These are phyloP conservation scores for Podospora pseudocomata DNA, from an alignment of 495 filamentous ascomycete genomes.

Conservation along the genomic window DNA sequence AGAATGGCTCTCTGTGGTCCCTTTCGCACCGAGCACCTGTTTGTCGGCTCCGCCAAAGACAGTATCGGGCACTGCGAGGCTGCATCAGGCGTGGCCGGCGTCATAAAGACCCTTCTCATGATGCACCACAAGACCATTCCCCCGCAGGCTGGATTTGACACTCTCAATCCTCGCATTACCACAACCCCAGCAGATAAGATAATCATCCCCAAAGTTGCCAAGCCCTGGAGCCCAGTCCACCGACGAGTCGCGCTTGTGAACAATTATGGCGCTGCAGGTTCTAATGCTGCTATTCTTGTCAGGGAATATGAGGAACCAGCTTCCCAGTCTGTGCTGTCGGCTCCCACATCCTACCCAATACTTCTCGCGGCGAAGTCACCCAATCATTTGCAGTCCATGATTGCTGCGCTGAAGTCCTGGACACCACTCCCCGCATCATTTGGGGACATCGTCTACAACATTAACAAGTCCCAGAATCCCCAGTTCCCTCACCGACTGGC, in stretches of 20 bases:
- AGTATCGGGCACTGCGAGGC: slow-evolving; percentile 57
- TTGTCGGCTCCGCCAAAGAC: slow-evolving; percentile 54
- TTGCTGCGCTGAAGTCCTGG: not conserved
- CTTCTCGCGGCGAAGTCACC: not conserved
- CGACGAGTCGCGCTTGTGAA: slow-evolving; percentile 48
- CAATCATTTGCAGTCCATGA: not conserved
- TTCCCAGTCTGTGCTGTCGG: not conserved
- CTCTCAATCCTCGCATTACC: slow-evolving; percentile 44
- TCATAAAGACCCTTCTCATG: slow-evolving; percentile 49
- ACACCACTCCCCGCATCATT: not conserved
- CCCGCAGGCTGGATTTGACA: slow-evolving; percentile 43
- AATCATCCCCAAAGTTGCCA: slow-evolving; percentile 21
- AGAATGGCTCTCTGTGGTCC: slow-evolving; percentile 30
- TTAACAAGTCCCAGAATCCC: not conserved
- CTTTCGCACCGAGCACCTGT: slow-evolving; percentile 30
- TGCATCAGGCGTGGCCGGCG: slow-evolving; percentile 46
- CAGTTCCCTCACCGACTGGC: not conserved
- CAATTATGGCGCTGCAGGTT: slow-evolving; percentile 52
- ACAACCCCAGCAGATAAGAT: slow-evolving; percentile 29
- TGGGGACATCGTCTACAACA: not conserved
- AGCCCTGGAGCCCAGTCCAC: slow-evolving; percentile 30
- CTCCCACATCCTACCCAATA: slow-evolving; percentile 14
- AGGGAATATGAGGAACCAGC: not conserved
- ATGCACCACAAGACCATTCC: slow-evolving; percentile 49
- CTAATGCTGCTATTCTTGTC: slow-evolving; percentile 44